A percentile compares a stretch with the other conserved stretches of the same genome.
These are phyloP conservation scores for Bullera alba DNA, from an alignment of 768 basidiomycete species.

Conservation along the genomic window DNA sequence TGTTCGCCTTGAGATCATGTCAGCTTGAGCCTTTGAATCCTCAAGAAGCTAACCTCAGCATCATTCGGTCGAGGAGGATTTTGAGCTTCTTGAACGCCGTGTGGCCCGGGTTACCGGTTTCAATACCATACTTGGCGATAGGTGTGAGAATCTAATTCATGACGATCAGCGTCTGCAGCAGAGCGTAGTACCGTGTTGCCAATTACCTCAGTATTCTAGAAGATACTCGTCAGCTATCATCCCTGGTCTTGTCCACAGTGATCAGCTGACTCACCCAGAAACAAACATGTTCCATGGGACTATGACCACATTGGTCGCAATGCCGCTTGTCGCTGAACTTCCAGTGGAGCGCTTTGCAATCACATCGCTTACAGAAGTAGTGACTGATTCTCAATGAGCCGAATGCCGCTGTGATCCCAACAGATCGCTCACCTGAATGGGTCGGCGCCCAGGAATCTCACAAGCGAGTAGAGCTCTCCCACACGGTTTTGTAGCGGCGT, in stretches of 20 bases:
- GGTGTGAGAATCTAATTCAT: constrained; percentile 92
- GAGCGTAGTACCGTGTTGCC: not conserved
- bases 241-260: not conserved
- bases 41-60: constrained; percentile 59
- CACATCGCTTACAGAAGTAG: constrained; percentile 62
- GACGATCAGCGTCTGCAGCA: constrained; percentile 48
- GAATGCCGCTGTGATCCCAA: not conserved
- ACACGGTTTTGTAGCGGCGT: constrained; percentile 96
- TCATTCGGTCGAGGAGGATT: constrained; percentile 83
- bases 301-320: constrained; percentile 60
- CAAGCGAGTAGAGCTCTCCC: constrained; percentile 93
- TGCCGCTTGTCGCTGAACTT: constrained; percentile 68
- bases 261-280: constrained; percentile 54
- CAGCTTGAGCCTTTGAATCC: not conserved
- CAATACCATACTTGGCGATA: constrained; percentile 79
- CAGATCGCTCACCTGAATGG: constrained; percentile 43
- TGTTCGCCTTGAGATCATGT: constrained; percentile 22
- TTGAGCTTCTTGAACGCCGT: constrained; percentile 86
- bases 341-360: constrained; percentile 95
- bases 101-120: constrained; percentile 59
- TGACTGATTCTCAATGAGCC: constrained; percentile 20
- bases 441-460: constrained; percentile 81
- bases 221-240: too few relatives aligned
- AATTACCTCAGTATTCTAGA: not conserved
- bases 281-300: constrained; percentile 59